Conservation (phyloP, 140 eudicot species). For the Anethum foeniculum region DNA sequence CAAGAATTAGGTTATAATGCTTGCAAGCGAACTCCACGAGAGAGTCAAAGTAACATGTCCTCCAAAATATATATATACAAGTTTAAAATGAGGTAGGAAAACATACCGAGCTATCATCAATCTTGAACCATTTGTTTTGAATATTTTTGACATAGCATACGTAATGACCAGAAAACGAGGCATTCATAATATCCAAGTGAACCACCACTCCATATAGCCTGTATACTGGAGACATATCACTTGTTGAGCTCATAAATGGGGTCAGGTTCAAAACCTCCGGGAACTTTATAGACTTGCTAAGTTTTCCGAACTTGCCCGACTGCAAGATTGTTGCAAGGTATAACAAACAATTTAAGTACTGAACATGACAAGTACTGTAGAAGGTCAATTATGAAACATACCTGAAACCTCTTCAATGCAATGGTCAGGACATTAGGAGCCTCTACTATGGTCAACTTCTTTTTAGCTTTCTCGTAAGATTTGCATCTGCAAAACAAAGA, state of each 20-base stretch:
- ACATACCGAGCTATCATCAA: constrained; percentile 79
- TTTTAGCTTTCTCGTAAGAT: constrained; percentile 83
- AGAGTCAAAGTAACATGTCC: neutral
- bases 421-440: constrained; percentile 89
- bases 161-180: constrained; percentile 88
- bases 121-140: constrained; percentile 74
- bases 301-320: constrained; percentile 92
- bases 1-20: neutral
- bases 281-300: constrained; percentile 62
- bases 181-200: constrained; percentile 78
- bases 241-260: constrained; percentile 73
- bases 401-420: constrained; percentile 86
- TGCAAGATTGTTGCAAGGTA: constrained; percentile 26
- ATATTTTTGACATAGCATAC: constrained; percentile 66
- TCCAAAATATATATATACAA: neutral
- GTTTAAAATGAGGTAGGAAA: neutral
- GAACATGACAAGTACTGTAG: neutral
- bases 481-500: constrained; percentile 46
- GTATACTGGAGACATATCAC: constrained; percentile 75
- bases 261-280: constrained; percentile 85
- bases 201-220: constrained; percentile 89
- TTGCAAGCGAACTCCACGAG: neutral
- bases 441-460: constrained; percentile 62
- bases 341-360: constrained; percentile 5
- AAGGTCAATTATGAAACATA: constrained; percentile 15